Percentiles rank a stretch among this genome's conserved stretches.
These are phyloP conservation scores for Hamamelis virginiana DNA, from an alignment of 164 flowering plant species.

Conservation along the genomic window DNA sequence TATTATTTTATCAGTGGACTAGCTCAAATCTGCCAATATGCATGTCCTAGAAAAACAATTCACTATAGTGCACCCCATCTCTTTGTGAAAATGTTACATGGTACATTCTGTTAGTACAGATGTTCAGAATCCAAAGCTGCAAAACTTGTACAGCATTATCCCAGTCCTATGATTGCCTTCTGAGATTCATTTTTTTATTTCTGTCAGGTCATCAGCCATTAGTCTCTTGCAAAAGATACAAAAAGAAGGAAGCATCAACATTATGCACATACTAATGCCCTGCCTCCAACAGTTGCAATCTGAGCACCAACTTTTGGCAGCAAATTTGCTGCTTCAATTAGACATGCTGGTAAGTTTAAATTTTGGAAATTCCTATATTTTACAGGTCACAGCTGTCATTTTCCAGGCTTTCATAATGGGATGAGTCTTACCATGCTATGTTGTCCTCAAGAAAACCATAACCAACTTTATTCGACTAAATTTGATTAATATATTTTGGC, in stretches of 20 bases:
- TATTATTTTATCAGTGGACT: neutral
- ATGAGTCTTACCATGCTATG: neutral
- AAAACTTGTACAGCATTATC: neutral
- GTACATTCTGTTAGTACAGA: neutral
- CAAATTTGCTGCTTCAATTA: constrained; percentile 66
- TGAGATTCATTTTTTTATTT: constrained; percentile 15
- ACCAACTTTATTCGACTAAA: neutral
- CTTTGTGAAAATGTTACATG: neutral
- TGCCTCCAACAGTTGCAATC: constrained; percentile 42
- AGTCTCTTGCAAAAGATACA: constrained; percentile 45
- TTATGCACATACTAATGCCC: constrained; percentile 39
- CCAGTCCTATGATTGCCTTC: neutral
- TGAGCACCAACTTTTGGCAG: constrained; percentile 57
- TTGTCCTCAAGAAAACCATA: neutral
- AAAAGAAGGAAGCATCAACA: constrained; percentile 40
- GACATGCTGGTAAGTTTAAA: constrained; percentile 47
- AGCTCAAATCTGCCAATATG: neutral
- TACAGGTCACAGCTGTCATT: neutral
- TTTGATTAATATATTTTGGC: neutral
- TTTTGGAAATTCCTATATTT: neutral
- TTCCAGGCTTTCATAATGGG: neutral
- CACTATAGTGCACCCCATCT: neutral
- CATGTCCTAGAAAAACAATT: neutral
- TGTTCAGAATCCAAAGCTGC: neutral
- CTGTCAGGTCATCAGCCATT: constrained; percentile 57